Evolutionary conservation across 1,284 basidiomycete species (phyloP), one percentile per base, ranked within the genome.

Genomic region (Nidula niveotomentosa): DNA sequence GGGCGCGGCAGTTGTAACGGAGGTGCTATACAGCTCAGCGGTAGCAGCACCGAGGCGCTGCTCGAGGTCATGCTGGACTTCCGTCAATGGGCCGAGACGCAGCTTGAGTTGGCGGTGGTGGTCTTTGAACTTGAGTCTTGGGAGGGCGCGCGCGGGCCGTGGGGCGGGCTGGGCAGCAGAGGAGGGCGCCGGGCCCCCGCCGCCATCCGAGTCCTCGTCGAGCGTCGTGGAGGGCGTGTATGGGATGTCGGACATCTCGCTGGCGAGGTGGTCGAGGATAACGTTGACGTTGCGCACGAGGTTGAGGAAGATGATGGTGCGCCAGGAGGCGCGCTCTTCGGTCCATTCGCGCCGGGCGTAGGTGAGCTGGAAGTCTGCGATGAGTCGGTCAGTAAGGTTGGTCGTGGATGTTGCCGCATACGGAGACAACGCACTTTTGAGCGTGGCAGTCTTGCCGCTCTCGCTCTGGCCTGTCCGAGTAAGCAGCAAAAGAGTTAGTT

Each of bases 291-390:
- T 87, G 56, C 87, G 83, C 55, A 90, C 78, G 66, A 91, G 80
- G 66, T 91, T 86, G 66, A 91, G 80, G 63, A 86, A 85, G 60
- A 92, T 85, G 58, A 92, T 86, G 7, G 80, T 74, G 15, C 86
- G 81, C 90, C 90, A 91, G 35, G 86, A 81, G 3, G 76, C 71
- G 50, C 82, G 83, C 62, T 91, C 86, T 57, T 85, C 81, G 3
- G 77, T 76, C 84, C 90, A 88, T 63, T 86, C 81, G 51, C 77
- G 75, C 33, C 76, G 76, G 15, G 88, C 84, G 61, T 88, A 88
- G 3, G 80, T 81, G 2, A 91, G 69, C 61, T 89, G 87, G 62
- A 91, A 91, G 67, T 91, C 87, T 86, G 63, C 36, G 39, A 6
- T 13, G 30, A 30, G 30, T 30, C 6, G 30, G 30, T 30, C 0